Evolutionary conservation across 2,329 filamentous ascomycete species (phyloP), one percentile per base, ranked within the genome.

Genomic region (Zelopaecilomyces penicillatus): DNA sequence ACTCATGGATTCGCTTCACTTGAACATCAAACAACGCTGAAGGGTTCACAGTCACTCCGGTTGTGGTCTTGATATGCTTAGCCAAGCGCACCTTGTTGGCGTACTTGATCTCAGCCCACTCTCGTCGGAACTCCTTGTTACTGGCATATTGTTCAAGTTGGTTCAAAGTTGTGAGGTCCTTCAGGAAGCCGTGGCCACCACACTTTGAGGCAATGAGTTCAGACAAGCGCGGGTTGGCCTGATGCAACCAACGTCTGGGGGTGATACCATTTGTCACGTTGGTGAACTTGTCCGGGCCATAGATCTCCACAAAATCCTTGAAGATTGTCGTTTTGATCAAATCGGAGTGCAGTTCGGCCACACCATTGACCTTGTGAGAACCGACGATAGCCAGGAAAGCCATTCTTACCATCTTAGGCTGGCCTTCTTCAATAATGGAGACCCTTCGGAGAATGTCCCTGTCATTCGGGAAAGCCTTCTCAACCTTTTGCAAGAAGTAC

Each of bases 211-310:
- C 85, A 62, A 98, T 97, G 51, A 98, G 73, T 61, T 90, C 87
- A 0, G 91, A 96, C 30, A 98, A 74, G 45, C 85, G 80, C 8
- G 91, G 93, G 64, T 98, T 98, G 49, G 93, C 93, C 66, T 98
- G 93, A 70, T 98, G 90, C 46, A 98, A 74, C 93, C 93, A 98
- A 61, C 93, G 80, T 57, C 93, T 80, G 8, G 93, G 93, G 1
- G 93, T 98, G 62, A 98, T 94, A 47, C 93, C 93, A 64, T 98
- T 98, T 52, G 93, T 98, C 52, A 98, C 91, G 57, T 98, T 98
- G 46, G 87, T 95, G 67, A 98, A 98, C 66, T 96, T 96, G 75
- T 98, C 93, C 0, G 85, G 84, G 3, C 93, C 93, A 57, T 93
- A 98, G 52, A 98, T 87, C 56, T 81, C 78, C 48, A 98, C 91